Conservation (phyloP, 2,329 filamentous ascomycete species). For the Myriangium duriaei region DNA sequence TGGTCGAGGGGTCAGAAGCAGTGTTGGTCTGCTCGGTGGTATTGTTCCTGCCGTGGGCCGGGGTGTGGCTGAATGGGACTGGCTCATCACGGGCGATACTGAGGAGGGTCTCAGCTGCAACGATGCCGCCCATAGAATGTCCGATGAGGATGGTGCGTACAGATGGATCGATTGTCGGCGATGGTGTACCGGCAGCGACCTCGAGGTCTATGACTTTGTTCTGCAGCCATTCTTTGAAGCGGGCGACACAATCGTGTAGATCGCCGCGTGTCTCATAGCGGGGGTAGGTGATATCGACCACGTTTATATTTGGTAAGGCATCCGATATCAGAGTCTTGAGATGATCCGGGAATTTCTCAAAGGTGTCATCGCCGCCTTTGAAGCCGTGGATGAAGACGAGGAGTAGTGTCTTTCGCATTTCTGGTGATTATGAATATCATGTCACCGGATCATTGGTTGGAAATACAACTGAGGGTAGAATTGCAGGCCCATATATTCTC, state of each 20-base stretch:
- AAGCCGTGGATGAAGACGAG: slow-evolving; percentile 83
- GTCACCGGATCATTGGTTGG: too few relatives aligned
- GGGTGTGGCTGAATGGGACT: slow-evolving; percentile 19
- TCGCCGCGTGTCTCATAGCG: slow-evolving; percentile 74
- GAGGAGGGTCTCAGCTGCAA: slow-evolving; percentile 78
- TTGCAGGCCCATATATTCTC: too few relatives aligned
- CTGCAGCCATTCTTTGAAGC: slow-evolving; percentile 72
- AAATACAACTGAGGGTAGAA: too few relatives aligned
- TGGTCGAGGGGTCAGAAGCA: slow-evolving; percentile 5
- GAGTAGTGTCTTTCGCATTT: slow-evolving; percentile 66
- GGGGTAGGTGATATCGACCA: slow-evolving; percentile 61
- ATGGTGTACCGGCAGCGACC: slow-evolving; percentile 65
- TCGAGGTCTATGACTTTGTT: slow-evolving; percentile 92
- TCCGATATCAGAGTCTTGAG: slow-evolving; percentile 51
- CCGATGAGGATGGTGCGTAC: slow-evolving; percentile 73
- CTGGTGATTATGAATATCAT: too few relatives aligned
- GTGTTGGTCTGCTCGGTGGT: slow-evolving; percentile 8
- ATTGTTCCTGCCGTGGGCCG: slow-evolving; percentile 11
- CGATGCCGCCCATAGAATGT: slow-evolving; percentile 85
- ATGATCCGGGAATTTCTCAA: slow-evolving; percentile 62
- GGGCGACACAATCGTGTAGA: slow-evolving; percentile 54
- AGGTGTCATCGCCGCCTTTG: slow-evolving; percentile 73
- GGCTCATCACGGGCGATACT: slow-evolving; percentile 57
- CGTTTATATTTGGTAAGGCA: slow-evolving; percentile 55
- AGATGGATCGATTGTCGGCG: slow-evolving; percentile 74